Percentiles rank a stretch among this genome's conserved stretches.
Conservation (phyloP, 1,139 yeast genomes). For the Kodamaea sp. region DNA sequence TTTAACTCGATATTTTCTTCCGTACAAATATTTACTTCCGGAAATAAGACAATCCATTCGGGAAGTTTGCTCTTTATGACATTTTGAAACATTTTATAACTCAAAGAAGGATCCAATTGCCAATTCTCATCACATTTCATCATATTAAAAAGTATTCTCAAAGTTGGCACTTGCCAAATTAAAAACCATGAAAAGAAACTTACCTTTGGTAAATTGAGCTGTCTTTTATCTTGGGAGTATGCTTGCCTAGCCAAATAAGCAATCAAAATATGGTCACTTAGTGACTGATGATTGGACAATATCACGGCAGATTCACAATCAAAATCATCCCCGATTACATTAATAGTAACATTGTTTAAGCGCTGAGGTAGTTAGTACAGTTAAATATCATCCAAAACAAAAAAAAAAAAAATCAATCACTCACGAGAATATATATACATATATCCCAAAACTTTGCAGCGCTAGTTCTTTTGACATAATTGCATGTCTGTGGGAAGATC, state of each 20-base stretch:
- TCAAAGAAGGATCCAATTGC: slow-evolving; percentile 44
- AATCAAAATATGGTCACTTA: slow-evolving; percentile 52
- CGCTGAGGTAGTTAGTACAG: slow-evolving; percentile 19
- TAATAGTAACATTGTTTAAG: slow-evolving; percentile 34
- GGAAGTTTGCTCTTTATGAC: slow-evolving; percentile 27
- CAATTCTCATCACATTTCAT: slow-evolving; percentile 60
- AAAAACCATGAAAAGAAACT: slow-evolving; percentile 61
- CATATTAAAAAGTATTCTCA: slow-evolving; percentile 39
- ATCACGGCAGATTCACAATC: slow-evolving; percentile 46
- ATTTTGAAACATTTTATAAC: slow-evolving; percentile 22
- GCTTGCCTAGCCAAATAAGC: slow-evolving; percentile 38
- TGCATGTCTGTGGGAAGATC: slow-evolving; percentile 29
- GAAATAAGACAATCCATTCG: slow-evolving; percentile 61
- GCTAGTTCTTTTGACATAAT: slow-evolving; percentile 19
- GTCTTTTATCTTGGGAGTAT: slow-evolving; percentile 1
- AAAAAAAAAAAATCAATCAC: slow-evolving; percentile 12
- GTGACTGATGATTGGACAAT: slow-evolving; percentile 52
- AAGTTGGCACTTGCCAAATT: slow-evolving; percentile 54
- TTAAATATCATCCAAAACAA: background rate
- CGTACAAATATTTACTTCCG: slow-evolving; percentile 69
- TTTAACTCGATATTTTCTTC: slow-evolving; percentile 46
- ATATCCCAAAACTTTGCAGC: slow-evolving; percentile 35
- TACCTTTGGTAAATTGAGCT: slow-evolving; percentile 31
- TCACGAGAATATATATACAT: slow-evolving; percentile 31
- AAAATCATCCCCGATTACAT: slow-evolving; percentile 41